A percentile compares a stretch with the other conserved stretches of the same genome.
These are phyloP conservation scores for Mycena haematopus DNA, from an alignment of 768 basidiomycete genomes.

Conservation along the genomic window DNA sequence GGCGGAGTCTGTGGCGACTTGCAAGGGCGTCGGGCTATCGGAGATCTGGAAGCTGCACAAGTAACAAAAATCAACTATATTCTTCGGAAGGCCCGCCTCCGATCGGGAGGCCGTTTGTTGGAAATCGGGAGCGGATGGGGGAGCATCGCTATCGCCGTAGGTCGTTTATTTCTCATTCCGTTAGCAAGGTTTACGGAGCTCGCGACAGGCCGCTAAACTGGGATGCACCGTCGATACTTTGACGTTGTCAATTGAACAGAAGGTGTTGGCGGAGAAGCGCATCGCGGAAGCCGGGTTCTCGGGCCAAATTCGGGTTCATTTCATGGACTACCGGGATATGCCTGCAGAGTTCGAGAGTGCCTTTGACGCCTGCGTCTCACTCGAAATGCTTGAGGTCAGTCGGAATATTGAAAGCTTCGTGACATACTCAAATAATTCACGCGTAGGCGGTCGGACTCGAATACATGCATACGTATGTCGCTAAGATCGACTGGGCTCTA, in stretches of 20 bases:
- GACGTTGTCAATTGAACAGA: constrained; percentile 88
- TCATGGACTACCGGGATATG: constrained; percentile 90
- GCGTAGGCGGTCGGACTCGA: constrained; percentile 57
- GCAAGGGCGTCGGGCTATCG: constrained; percentile 54
- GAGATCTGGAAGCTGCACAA: constrained; percentile 84
- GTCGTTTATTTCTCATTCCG: too few species aligned
- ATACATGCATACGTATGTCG: constrained; percentile 74
- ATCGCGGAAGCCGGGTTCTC: constrained; percentile 74
- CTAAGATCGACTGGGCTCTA: constrained; percentile 77
- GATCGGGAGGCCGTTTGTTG: constrained; percentile 79
- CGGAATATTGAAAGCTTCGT: background rate
- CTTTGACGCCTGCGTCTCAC: constrained; percentile 78
- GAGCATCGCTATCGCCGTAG: constrained; percentile 72
- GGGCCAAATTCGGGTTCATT: constrained; percentile 78
- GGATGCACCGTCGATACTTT: constrained; percentile 90
- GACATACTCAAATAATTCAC: constrained; percentile 48
- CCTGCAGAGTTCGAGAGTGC: constrained; percentile 79
- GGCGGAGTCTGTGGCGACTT: constrained; percentile 81
- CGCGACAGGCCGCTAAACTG: too few species aligned
- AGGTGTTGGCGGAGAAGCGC: constrained; percentile 84
- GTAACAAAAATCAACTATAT: constrained; percentile 84
- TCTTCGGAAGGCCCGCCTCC: constrained; percentile 76
- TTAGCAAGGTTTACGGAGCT: too few species aligned
- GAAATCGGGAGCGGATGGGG: constrained; percentile 97
- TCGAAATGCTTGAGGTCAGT: constrained; percentile 81